These are phyloP conservation scores for Cystofilobasidium macerans DNA, from an alignment of 768 basidiomycete species.

Conservation along the genomic window DNA sequence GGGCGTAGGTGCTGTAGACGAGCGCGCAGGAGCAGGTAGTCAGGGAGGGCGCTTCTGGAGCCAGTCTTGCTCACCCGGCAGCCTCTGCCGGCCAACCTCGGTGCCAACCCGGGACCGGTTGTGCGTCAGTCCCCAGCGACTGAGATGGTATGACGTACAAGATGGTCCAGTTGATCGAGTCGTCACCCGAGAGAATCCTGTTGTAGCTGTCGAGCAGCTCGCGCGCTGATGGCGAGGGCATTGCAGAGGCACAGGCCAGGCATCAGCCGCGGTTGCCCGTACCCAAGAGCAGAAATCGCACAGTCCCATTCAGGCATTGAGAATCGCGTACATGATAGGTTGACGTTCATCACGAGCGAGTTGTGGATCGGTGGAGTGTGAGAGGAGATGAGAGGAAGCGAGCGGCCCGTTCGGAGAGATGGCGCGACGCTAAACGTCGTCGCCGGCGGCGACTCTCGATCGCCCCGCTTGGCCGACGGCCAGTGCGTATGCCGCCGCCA, in stretches of 20 bases:
- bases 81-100: not conserved
- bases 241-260: too few relatives aligned
- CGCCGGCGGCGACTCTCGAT: too few relatives aligned
- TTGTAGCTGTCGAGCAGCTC: slow-evolving; percentile 24
- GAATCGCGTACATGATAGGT: slow-evolving; percentile 13
- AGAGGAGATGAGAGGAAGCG: too few relatives aligned
- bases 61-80: too few relatives aligned
- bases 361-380: too few relatives aligned
- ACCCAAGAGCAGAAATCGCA: not conserved
- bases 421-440: too few relatives aligned
- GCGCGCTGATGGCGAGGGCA: not conserved
- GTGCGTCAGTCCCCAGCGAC: too few relatives aligned
- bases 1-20: slow-evolving; percentile 51
- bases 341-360: slow-evolving; percentile 17
- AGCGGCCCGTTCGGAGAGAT: too few relatives aligned
- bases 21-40: not conserved
- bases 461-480: too few relatives aligned
- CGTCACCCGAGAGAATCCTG: slow-evolving; percentile 20
- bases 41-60: not conserved
- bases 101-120: too few relatives aligned
- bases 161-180: slow-evolving; percentile 18
- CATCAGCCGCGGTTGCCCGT: too few relatives aligned
- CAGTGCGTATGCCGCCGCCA: too few relatives aligned
- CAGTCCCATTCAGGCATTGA: not conserved
- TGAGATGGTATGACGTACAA: slow-evolving; percentile 9